Percentiles rank a stretch among this genome's conserved stretches.
phyloP scores from a whole-genome alignment of 768 basidiomycete genomes.

The Lactarius deliciosus region DNA sequence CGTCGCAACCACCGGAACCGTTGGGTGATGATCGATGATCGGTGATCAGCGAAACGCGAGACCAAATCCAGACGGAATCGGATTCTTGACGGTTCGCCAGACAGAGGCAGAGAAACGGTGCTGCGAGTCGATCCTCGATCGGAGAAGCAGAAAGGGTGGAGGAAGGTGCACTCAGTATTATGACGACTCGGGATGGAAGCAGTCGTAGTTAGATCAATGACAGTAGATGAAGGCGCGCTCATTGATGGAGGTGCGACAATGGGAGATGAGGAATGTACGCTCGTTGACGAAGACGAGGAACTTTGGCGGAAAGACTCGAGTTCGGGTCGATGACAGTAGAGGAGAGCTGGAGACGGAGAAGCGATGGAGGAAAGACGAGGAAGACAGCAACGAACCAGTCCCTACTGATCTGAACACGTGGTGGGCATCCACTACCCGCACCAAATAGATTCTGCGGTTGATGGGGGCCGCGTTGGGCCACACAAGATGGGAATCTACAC shows the following conservation, averaged over 20 bases:
- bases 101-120: conserved; percentile 31
- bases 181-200: too few species aligned
- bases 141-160: neutral
- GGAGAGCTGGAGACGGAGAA: neutral
- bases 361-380: neutral
- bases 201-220: too few species aligned
- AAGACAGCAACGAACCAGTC: neutral
- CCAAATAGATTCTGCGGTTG: too few species aligned
- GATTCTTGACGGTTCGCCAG: conserved; percentile 31
- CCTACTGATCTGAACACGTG: conserved; percentile 18
- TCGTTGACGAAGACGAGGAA: too few species aligned
- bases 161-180: too few species aligned
- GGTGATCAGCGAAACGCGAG: neutral
- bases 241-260: too few species aligned
- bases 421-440: conserved; percentile 13
- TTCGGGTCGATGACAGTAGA: too few species aligned
- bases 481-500: too few species aligned
- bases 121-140: conserved; percentile 4
- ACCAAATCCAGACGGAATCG: conserved; percentile 9
- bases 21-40: conserved; percentile 25
- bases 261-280: too few species aligned
- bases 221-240: neutral
- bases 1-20: conserved; percentile 32
- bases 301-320: too few species aligned
- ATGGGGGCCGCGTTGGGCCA: too few species aligned